phyloP scores from a whole-genome alignment of 306 rosid species.

The Vigna angularis region DNA sequence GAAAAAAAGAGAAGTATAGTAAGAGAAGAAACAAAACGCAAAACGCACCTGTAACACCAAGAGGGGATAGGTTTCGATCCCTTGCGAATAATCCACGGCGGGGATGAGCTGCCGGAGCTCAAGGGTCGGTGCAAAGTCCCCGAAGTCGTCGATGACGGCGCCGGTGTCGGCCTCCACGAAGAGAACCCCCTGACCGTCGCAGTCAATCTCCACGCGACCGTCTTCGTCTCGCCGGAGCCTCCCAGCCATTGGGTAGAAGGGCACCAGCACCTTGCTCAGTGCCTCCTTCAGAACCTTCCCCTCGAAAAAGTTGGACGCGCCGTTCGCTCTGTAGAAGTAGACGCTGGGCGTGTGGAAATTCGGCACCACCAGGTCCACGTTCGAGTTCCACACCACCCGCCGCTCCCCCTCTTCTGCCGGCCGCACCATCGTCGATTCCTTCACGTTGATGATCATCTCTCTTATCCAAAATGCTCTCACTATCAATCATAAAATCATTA shows the following conservation, averaged over 20 bases:
- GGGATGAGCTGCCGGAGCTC: conserved; percentile 85
- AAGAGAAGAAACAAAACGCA: neutral
- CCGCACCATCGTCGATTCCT: conserved; percentile 71
- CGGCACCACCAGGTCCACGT: conserved; percentile 77
- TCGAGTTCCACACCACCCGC: conserved; percentile 72
- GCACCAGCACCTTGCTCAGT: conserved; percentile 70
- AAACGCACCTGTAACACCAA: conserved; percentile 73
- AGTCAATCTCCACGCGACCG: conserved; percentile 81
- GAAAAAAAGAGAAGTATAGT: neutral
- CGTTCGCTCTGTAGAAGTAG: conserved; percentile 67
- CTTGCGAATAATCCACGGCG: conserved; percentile 67
- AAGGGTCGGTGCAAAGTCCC: conserved; percentile 83
- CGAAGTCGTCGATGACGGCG: conserved; percentile 68
- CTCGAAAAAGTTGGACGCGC: conserved; percentile 63
- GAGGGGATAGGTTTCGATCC: conserved; percentile 69
- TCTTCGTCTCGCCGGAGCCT: conserved; percentile 72
- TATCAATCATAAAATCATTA: neutral
- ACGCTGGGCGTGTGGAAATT: conserved; percentile 79
- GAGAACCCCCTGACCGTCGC: conserved; percentile 77
- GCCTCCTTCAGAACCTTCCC: conserved; percentile 60
- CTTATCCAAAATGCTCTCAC: neutral
- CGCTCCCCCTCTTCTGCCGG: conserved; percentile 63
- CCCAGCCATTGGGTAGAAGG: conserved; percentile 86
- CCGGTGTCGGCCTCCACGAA: conserved; percentile 70
- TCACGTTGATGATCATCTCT: conserved; percentile 60